Base-by-base conservation (phyloP, 768 basidiomycete genomes). In the Mycena sanguinolenta region DNA sequence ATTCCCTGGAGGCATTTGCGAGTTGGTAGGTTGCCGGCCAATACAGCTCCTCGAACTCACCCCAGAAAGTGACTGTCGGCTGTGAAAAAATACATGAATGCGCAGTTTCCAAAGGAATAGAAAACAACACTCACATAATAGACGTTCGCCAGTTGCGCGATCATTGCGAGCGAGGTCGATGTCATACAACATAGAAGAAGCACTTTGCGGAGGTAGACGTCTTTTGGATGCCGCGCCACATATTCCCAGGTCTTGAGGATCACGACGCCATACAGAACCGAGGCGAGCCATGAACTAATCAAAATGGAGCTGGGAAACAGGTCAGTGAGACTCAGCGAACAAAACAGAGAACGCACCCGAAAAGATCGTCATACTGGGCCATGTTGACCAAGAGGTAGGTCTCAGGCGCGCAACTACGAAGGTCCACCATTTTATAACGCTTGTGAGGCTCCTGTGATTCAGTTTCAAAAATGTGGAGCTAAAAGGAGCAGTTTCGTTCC, bases 11-110 rank as follows among this genome's bases (percentile, higher is more conserved):
- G 6, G 16, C 3, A 5, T 17, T 25, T 27, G n/a, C 10, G 4
- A 19, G 4, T 28, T 21, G 12, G 4, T 25, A 42, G 28, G 59
- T n/a, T 28, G 4, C 3, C 38, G 27, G 34, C 44, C 3, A 13
- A n/a, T 2, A 1, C 14, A n/a, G 21, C 23, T 23, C 4, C 32
- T 1, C 21, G 2, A 32, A n/a, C 59, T 39, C 59, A 60, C 44
- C 59, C 59, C 59, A 60, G 44, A 60, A 60, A 10, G 42, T 60
- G 21, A 60, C 42, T 3, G 44, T 60, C 17, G 42, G 59, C 59
- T 60, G 39, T 2, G 46, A 3, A 17, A 44, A 7, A 49, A 23
- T 12, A 2, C 6, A 23, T 46, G 4, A 60, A 44, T 21, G 42
- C 14, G 14, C 39, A 8, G 13, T 10, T 14, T 44, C 16, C 13